Evolutionary conservation across 371 early-diverging fungal species (phyloP).

Genomic region (Mortierella polycephala): DNA sequence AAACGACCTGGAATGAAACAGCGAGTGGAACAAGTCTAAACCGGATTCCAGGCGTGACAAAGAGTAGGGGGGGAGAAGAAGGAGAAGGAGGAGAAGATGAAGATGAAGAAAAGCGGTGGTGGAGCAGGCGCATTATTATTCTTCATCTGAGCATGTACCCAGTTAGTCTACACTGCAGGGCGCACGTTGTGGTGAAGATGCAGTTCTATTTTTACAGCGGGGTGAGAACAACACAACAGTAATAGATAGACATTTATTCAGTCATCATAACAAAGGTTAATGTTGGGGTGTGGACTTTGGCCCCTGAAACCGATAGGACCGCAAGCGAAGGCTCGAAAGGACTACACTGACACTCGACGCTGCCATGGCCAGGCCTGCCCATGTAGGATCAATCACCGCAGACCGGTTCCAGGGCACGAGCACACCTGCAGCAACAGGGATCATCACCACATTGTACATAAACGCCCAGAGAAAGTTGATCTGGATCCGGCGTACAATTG

Average conservation of each 20-base stretch:
- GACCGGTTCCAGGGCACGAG: slow-evolving; percentile 62
- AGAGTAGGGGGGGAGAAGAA: background rate
- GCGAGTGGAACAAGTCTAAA: background rate
- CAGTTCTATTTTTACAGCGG: no score
- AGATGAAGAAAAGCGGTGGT: background rate
- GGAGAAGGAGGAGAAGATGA: background rate
- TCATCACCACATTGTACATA: slow-evolving; percentile 78
- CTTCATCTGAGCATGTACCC: no score
- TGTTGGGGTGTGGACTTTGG: slow-evolving; percentile 3
- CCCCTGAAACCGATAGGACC: slow-evolving; percentile 57
- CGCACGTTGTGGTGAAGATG: no score
- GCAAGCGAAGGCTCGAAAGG: slow-evolving; percentile 71
- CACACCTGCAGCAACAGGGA: slow-evolving; percentile 86
- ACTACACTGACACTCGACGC: slow-evolving; percentile 82
- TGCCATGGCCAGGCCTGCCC: slow-evolving; percentile 89
- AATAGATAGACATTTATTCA: background rate
- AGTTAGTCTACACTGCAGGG: no score
- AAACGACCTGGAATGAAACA: background rate
- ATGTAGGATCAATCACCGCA: slow-evolving; percentile 70
- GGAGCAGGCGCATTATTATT: no score
- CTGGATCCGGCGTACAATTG: slow-evolving; percentile 75
- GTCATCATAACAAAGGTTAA: background rate
- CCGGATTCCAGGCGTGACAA: background rate
- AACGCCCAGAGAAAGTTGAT: slow-evolving; percentile 88
- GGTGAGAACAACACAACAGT: no score